Conservation (phyloP, 192 early-diverging fungal genomes). For the Physocladia obscura region DNA sequence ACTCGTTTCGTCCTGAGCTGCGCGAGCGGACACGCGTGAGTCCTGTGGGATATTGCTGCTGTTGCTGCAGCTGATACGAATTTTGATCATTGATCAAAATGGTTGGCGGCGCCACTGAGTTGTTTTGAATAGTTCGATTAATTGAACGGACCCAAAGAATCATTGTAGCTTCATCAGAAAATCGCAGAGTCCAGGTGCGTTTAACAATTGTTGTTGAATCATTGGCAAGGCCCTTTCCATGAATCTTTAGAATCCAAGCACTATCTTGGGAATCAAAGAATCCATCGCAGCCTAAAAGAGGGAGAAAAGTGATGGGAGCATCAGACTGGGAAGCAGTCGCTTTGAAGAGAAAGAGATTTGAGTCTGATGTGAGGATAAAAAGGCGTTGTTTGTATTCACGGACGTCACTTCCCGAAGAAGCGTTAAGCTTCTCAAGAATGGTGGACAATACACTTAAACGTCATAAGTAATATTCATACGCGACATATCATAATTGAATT, state of each 20-base stretch:
- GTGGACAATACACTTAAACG: neutral
- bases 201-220: neutral
- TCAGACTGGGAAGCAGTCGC: neutral
- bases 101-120: neutral
- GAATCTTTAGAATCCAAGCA: neutral
- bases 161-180: neutral
- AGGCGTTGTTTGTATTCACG: neutral
- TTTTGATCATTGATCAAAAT: neutral
- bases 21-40: too few relatives aligned
- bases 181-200: neutral
- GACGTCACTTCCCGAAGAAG: neutral
- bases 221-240: neutral
- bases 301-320: neutral
- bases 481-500: neutral
- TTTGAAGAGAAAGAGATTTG: conserved; percentile 19
- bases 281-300: neutral
- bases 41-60: too few relatives aligned
- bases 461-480: neutral
- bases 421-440: neutral
- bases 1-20: too few relatives aligned
- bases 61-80: too few relatives aligned
- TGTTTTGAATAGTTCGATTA: neutral
- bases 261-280: neutral
- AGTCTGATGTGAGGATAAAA: neutral
- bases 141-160: neutral